Percentiles rank a stretch among this genome's conserved stretches.
Evolutionary conservation across 73 alveolate species (phyloP).

Genomic region (Urostyla sp.): DNA sequence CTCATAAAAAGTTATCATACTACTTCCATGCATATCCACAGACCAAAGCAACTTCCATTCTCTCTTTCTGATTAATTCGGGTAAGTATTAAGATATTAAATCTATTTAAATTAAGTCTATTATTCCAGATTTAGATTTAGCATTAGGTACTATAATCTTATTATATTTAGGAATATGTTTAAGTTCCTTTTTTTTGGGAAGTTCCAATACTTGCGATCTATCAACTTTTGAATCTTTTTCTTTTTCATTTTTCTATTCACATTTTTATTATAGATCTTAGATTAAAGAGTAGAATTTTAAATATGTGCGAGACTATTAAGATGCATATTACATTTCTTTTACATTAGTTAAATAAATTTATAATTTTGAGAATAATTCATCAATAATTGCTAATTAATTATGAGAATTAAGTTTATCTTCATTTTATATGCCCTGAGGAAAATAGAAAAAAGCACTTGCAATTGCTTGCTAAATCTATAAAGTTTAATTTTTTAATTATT

Average conservation of each 20-base stretch:
- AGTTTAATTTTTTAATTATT: background rate
- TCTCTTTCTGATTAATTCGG: conserved; percentile 64
- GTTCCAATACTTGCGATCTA: too few relatives aligned
- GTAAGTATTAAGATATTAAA: conserved; percentile 59
- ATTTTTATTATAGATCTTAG: too few relatives aligned
- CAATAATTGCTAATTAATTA: conserved; percentile 14
- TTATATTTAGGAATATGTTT: too few relatives aligned
- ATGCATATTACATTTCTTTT: too few relatives aligned
- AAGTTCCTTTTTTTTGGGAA: too few relatives aligned
- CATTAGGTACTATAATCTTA: too few relatives aligned
- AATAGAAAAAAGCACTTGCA: conserved; percentile 68
- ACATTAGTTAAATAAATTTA: too few relatives aligned
- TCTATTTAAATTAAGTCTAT: background rate
- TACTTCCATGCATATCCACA: conserved; percentile 54
- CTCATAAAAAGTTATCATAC: conserved; percentile 59
- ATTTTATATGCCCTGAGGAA: conserved; percentile 57
- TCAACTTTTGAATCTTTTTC: too few relatives aligned
- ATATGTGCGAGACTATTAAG: too few relatives aligned
- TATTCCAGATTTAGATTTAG: conserved; percentile 29
- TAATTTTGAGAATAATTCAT: too few relatives aligned
- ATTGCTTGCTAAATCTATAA: background rate
- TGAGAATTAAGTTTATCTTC: conserved; percentile 12
- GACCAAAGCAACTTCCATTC: conserved; percentile 63
- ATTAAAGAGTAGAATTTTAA: too few relatives aligned
- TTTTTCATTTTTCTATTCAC: too few relatives aligned